phyloP scores from a whole-genome alignment of 352 stramenopile species.

The Phytophthora europaea region DNA sequence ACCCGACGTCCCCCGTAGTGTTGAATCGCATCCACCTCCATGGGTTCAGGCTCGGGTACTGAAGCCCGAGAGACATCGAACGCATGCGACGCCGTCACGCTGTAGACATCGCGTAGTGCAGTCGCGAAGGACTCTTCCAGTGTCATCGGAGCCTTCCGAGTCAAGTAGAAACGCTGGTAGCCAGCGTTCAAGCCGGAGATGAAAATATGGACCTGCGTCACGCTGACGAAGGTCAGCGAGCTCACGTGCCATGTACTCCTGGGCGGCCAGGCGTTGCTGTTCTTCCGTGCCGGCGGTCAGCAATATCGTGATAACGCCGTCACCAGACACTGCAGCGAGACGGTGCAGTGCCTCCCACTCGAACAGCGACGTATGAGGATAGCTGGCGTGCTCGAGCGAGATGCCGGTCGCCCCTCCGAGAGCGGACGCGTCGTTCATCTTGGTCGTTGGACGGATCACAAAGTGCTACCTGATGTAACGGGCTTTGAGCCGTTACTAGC shows the following conservation, averaged over 20 bases:
- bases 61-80: background rate
- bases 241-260: slow-evolving; percentile 17
- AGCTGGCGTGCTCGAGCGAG: too few relatives aligned
- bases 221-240: slow-evolving; percentile 17
- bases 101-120: slow-evolving; percentile 27
- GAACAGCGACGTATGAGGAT: too few relatives aligned
- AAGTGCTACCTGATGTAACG: too few relatives aligned
- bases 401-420: too few relatives aligned
- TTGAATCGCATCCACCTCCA: slow-evolving; percentile 25
- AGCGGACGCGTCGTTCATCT: too few relatives aligned
- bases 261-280: slow-evolving; percentile 19
- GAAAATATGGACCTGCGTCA: slow-evolving; percentile 34
- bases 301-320: too few relatives aligned
- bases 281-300: too few relatives aligned
- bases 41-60: background rate
- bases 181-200: slow-evolving; percentile 27
- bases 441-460: too few relatives aligned
- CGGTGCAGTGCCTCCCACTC: too few relatives aligned
- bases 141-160: slow-evolving; percentile 4
- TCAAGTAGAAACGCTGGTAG: slow-evolving; percentile 30
- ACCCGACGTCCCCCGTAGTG: background rate
- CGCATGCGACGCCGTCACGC: slow-evolving; percentile 17
- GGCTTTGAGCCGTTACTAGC: too few relatives aligned
- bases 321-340: too few relatives aligned
- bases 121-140: slow-evolving; percentile 21